Percentiles rank a stretch among this genome's conserved stretches.
phyloP scores from a whole-genome alignment of 306 rosid species.

The Macrotyloma uniflorum region DNA sequence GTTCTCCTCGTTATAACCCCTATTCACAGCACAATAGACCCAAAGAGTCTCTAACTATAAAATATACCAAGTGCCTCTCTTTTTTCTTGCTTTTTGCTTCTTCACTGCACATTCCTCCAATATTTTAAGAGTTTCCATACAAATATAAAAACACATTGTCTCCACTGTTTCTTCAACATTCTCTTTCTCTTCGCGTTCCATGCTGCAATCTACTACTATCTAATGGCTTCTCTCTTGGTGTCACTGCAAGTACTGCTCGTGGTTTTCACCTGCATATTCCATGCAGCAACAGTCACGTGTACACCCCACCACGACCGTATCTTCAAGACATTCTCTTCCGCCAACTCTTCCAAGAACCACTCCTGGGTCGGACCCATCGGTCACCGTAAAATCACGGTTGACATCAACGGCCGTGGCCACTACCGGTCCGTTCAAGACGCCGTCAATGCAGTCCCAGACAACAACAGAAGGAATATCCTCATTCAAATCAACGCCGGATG shows the following conservation, averaged over 20 bases:
- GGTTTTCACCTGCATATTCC: constrained; percentile 26
- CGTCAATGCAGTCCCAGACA: constrained; percentile 64
- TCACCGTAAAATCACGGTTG: constrained; percentile 59
- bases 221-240: constrained; percentile 40
- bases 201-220: constrained; percentile 45
- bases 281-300: constrained; percentile 32
- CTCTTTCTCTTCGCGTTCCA: constrained; percentile 8
- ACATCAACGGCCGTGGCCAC: constrained; percentile 59
- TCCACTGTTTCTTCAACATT: constrained; percentile 2
- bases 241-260: constrained; percentile 3
- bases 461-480: constrained; percentile 59
- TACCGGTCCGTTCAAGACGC: constrained; percentile 79
- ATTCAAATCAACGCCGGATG: constrained; percentile 73
- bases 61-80: constrained; percentile 16
- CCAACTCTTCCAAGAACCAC: constrained; percentile 36
- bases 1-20: background rate
- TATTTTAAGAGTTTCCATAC: constrained; percentile 14
- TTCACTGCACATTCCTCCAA: background rate
- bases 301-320: background rate
- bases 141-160: background rate
- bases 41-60: constrained; percentile 32
- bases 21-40: background rate
- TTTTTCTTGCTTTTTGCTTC: constrained; percentile 13
- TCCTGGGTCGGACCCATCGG: constrained; percentile 75
- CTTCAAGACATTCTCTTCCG: constrained; percentile 25